A percentile compares a stretch with the other conserved stretches of the same genome.
These are phyloP conservation scores for Cordyceps tenuipes DNA, from an alignment of 2,329 filamentous ascomycete species.

Conservation along the genomic window DNA sequence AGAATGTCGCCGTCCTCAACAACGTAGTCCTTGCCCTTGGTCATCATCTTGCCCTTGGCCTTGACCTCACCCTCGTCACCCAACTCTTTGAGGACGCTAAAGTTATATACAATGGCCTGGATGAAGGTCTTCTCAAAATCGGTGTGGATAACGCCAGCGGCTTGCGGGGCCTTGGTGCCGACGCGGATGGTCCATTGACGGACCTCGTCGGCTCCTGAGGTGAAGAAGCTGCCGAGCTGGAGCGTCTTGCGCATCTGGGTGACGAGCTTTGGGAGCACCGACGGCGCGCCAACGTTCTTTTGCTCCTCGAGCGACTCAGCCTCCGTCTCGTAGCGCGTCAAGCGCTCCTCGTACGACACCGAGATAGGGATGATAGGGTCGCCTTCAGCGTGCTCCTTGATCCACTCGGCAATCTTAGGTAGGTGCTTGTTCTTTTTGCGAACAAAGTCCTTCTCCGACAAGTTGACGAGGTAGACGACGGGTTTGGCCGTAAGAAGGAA, in stretches of 20 bases:
- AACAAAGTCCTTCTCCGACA: conserved; percentile 94
- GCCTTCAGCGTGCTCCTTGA: conserved; percentile 79
- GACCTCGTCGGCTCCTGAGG: conserved; percentile 89
- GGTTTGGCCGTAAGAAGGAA: conserved; percentile 94
- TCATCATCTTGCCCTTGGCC: conserved; percentile 93
- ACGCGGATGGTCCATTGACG: conserved; percentile 97
- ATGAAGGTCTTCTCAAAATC: conserved; percentile 99
- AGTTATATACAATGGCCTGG: conserved; percentile 93
- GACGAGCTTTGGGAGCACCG: conserved; percentile 85
- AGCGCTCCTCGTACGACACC: conserved; percentile 83
- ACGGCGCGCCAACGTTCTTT: conserved; percentile 81
- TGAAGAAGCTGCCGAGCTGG: conserved; percentile 94
- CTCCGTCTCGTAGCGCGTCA: conserved; percentile 72
- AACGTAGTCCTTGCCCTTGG: conserved; percentile 96
- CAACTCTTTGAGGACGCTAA: conserved; percentile 66
- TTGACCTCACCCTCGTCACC: conserved; percentile 85
- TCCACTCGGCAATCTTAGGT: conserved; percentile 86
- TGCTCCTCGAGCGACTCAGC: conserved; percentile 74
- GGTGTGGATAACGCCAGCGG: conserved; percentile 94
- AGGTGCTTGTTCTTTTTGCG: conserved; percentile 99
- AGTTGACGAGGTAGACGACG: conserved; percentile 92
- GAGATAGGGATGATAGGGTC: conserved; percentile 93
- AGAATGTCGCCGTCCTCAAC: conserved; percentile 76
- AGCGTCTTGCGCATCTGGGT: conserved; percentile 86
- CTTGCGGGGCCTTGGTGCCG: conserved; percentile 94